Evolutionary conservation across 1,139 yeast genomes (phyloP), one percentile per base, ranked within the genome.

Genomic region (Suhomyces yuchorum): DNA sequence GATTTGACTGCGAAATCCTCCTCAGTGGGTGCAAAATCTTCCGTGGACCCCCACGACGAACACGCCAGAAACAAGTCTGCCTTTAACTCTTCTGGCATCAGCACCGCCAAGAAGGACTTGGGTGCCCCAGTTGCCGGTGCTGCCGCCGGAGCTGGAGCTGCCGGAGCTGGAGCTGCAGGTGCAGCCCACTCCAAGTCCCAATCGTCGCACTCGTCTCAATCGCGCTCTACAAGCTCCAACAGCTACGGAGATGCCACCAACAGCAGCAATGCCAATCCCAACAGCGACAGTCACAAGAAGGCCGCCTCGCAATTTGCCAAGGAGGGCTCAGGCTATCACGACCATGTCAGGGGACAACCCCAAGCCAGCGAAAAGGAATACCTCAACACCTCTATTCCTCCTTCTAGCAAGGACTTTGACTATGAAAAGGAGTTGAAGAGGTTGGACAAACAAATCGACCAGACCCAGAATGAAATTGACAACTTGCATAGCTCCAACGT

Each of bases 21-120:
- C 12, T 24, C 41, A 4, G n/a, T 38, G 41, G 41, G 41, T 38
- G 41, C 41, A 26, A 39, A 28, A n/a, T n/a, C 14, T 26, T 12
- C 41, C 14, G 40, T 52, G 41, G 68, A 68, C 46, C 68, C 70
- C 12, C 47, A 50, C 11, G 57, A 59, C 28, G 66, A 61, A 40
- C 73, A 69, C 49, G 38, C 51, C 22, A 53, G 59, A 46, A 70
- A 70, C 56, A 70, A 63, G 54, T 69, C 74, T 5, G 61, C 67
- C 14, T 68, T 51, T 56, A 68, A 69, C 46, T 40, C 53, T 6
- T 60, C 53, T 5, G 74, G 72, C 8, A 51, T 64, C n/a, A 36
- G 51, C n/a, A 46, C 56, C 26, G 58, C 60, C 34, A 48, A 51
- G 14, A 50, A 46, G 8, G 56, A 52, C 14, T 51, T 47, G 14